Evolutionary conservation across 805 yeast genomes (phyloP), one percentile per base, ranked within the genome.

Genomic region (Saccharomycopsis babjevae): DNA sequence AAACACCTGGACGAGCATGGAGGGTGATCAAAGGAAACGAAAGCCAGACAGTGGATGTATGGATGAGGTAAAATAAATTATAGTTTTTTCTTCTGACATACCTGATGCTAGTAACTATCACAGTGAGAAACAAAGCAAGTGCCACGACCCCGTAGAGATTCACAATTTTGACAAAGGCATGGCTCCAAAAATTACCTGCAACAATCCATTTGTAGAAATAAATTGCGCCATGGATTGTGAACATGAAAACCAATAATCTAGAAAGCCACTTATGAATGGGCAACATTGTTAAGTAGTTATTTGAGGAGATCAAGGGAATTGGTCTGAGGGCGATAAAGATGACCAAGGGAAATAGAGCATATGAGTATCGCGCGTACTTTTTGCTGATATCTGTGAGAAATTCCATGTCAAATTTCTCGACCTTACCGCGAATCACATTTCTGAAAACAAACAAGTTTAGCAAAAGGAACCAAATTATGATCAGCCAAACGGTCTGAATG

Each of bases 1-100:
- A 66, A 1, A 86, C 88, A 0, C 85, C 84, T 0, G 93, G 93
- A 63, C 93, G 78, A 1, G 94, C 88, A 71, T 88, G 96, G 58
- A 79, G 73, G 1, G 77, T 75, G 5, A 82, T 76, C 28, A 82
- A 65, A 1, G 76, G 65, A 4, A 84, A 70, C 59, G 79, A 75
- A 0, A 72, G 36, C 71, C 81, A 73, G 8, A 82, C 76, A 1
- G 82, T 74, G 3, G 81, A 40, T 59, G 83, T 79, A 69, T 88
- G 96, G 20, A 77, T 64, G 1, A 81, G 56, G 68, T 84, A 87
- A 67, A 88, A 88, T 0, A 72, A 62, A 20, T 71, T 71, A 69
- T 88, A 88, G 59, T 72, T 68, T 28, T 70, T 68, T 58, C 79
- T 69, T 68, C 94, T 75, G 16, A 85, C 61, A 3, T 76, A 77